Evolutionary conservation across 1,284 basidiomycete species (phyloP), one percentile per base, ranked within the genome.

Genomic region (Pascua guehoae): DNA sequence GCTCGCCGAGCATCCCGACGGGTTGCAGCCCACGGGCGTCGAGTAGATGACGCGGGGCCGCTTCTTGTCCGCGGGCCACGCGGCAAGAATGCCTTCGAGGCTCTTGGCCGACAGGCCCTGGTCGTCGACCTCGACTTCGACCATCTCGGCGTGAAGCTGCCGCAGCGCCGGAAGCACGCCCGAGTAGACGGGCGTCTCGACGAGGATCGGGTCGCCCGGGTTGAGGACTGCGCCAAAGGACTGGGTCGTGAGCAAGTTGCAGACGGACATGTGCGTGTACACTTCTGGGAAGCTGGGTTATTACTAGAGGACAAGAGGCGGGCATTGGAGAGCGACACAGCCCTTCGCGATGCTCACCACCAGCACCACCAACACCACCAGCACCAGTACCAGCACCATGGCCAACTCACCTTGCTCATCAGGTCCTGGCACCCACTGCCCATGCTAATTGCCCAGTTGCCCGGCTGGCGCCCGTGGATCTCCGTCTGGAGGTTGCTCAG

Each of bases 391-490:
- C 12, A 1, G 9, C 40, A 42, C 18, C 36, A n/a, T 5, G 24
- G 12, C 8, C 47, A 14, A 59, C 76, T 41, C 56, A 87, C 89
- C 83, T 95, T 95, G 78, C 82, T 88, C 55, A 96, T 83, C 58
- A 94, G 72, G 79, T 96, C 92, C 77, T 95, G 91, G 48, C 88
- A 89, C 8, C 93, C 94, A 46, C 81, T 81, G 0, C 92, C 92
- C 14, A 95, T 78, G 47, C 85, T 87, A 5, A 95, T 73, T 45
- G 81, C 78, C 90, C 91, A 96, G 12, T 77, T 75, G 8, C 80
- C 80, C 49, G 73, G 72, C 63, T 79, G 79, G 51, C 69, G 65
- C 45, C 61, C 82, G 64, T 91, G 89, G 47, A 83, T 81, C 5
- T 71, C 69, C 66, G 83, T 83, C 74, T 93, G 89, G 53, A 91